These are phyloP conservation scores for Schizosaccharomyces pombe DNA, from an alignment of 805 yeast genomes.

Conservation along the genomic window DNA sequence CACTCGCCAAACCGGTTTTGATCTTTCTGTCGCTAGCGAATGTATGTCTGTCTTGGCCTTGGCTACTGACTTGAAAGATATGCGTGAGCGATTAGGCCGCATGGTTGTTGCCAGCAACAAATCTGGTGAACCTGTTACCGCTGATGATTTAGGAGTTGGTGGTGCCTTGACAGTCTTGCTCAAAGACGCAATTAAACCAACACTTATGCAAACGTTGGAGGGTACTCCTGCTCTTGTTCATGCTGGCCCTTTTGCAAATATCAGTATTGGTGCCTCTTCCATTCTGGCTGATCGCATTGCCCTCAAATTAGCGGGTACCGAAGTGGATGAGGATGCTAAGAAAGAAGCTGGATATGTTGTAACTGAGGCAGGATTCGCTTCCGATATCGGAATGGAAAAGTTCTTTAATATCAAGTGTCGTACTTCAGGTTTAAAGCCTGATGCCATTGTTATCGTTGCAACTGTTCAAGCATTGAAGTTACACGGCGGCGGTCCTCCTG, in stretches of 20 bases:
- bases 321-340: conserved; percentile 17
- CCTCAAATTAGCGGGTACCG: conserved; percentile 61
- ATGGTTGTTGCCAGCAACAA: conserved; percentile 70
- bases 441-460: conserved; percentile 80
- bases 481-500: conserved; percentile 95
- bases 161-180: conserved; percentile 87
- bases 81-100: conserved; percentile 68
- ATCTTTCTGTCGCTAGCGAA: conserved; percentile 88
- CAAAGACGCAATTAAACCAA: conserved; percentile 92
- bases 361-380: conserved; percentile 96
- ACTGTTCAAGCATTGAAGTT: conserved; percentile 90
- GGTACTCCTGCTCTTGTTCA: conserved; percentile 95
- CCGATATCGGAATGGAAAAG: conserved; percentile 98
- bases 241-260: conserved; percentile 96
- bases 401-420: conserved; percentile 90
- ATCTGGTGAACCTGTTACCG: conserved; percentile 63
- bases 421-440: conserved; percentile 68
- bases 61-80: conserved; percentile 50
- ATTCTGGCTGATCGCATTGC: conserved; percentile 86
- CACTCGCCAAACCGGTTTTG: conserved; percentile 73
- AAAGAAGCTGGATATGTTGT: conserved; percentile 50
- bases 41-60: conserved; percentile 88
- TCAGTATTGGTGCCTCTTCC: conserved; percentile 89
- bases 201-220: conserved; percentile 87
- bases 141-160: conserved; percentile 85